These are phyloP conservation scores for Trametes elegans DNA, from an alignment of 768 basidiomycete genomes.

Conservation along the genomic window DNA sequence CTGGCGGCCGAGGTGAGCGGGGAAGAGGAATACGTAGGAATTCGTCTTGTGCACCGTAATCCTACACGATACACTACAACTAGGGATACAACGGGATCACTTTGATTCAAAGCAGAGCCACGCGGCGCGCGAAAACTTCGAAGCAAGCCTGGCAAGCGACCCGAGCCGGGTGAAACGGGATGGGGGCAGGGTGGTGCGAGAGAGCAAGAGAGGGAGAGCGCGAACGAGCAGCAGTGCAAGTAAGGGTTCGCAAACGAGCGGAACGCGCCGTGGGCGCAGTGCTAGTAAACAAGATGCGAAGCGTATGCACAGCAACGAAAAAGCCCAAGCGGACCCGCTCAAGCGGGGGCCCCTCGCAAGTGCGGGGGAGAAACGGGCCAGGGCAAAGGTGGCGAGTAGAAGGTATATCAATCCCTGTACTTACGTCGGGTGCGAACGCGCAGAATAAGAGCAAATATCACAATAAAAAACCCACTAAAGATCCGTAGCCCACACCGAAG, in stretches of 20 bases:
- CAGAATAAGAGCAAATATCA: too few relatives aligned
- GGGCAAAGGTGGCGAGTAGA: background rate
- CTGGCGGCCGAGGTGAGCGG: too few relatives aligned
- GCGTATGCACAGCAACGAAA: constrained; percentile 4
- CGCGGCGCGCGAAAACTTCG: background rate
- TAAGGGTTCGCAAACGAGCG: constrained; percentile 18
- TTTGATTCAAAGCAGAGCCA: background rate
- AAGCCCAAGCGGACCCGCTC: background rate
- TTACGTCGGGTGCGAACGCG: background rate
- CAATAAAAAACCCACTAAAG: too few relatives aligned
- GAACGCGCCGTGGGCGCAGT: constrained; percentile 9
- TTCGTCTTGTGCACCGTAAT: constrained; percentile 5
- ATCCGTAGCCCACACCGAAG: too few relatives aligned
- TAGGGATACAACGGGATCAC: constrained; percentile 20
- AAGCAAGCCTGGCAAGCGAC: background rate
- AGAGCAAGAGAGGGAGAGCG: background rate
- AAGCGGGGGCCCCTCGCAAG: background rate
- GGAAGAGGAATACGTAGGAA: background rate
- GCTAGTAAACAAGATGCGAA: background rate
- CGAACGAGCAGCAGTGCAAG: background rate
- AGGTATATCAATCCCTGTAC: too few relatives aligned
- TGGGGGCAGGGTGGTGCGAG: background rate
- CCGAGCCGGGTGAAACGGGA: background rate
- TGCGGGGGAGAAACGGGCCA: background rate
- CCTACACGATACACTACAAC: constrained; percentile 18